Evolutionary conservation across 2,329 filamentous ascomycete species (phyloP), one percentile per base, ranked within the genome.

Genomic region (Tolypocladium inflatum): DNA sequence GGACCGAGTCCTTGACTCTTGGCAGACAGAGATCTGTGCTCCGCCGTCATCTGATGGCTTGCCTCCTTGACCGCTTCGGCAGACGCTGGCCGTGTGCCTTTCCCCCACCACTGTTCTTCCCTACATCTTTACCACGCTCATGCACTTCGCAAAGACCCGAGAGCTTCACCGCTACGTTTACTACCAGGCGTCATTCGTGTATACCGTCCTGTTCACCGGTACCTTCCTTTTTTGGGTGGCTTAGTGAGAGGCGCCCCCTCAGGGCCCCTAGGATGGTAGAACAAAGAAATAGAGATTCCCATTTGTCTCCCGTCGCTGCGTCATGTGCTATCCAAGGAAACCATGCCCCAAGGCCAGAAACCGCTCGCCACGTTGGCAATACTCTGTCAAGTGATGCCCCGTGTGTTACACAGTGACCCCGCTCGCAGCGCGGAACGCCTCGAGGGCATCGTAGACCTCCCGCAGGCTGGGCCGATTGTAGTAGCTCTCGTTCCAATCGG

Each of bases 401-500:
- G 21, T 35, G 48, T 13, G 37, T 38, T 26, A 43, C 21, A 15
- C 11, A 5, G 55, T 2, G 10, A 45, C 41, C 19, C 19, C 33
- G 54, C 54, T 55, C 37, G 50, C 43, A 6, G 48, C 51, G n/a
- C 37, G 48, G 39, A 60, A 74, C 5, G 62, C 60, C 42, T 66
- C 59, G 9, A 75, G 63, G 17, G 68, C 67, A 17, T 67, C 58
- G 37, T 66, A 62, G 41, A 82, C 77, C 60, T 82, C 73, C 43
- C 66, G 68, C 52, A 83, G 63, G 10, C 63, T 77, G 1, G 80
- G 80, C 8, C 81, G 71, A 35, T 72, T 66, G 61, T 77, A 83
- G 61, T 76, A 76, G 60, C 83, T 83, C 53, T 75, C 75, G 23
- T 76, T 71, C 80, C 80, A 82, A 51, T 68, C 64, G 2, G 79